A percentile compares a stretch with the other conserved stretches of the same genome.
Conservation (phyloP, 2,329 filamentous ascomycete species). For the Botrytis hyacinthi region DNA sequence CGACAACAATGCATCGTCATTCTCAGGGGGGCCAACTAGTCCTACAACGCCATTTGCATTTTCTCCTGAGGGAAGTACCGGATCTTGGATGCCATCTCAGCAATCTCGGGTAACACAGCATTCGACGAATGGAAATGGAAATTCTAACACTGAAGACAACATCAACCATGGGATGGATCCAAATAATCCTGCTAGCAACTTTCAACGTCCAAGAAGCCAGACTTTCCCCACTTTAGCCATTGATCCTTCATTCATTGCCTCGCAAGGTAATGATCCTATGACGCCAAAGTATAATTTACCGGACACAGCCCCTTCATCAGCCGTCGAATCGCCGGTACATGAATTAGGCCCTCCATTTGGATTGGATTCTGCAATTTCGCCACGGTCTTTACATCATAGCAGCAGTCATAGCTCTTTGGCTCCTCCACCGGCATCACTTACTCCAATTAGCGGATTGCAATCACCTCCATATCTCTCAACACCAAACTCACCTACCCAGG, state of each 20-base stretch:
- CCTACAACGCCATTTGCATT: conserved; percentile 73
- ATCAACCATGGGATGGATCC: conserved; percentile 13
- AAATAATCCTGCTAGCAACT: conserved; percentile 40
- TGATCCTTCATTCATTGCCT: conserved; percentile 52
- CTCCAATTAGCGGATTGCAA: conserved; percentile 39
- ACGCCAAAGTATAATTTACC: conserved; percentile 51
- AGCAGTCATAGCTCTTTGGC: conserved; percentile 51
- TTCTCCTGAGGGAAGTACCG: conserved; percentile 69
- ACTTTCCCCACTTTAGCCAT: conserved; percentile 75
- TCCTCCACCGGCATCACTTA: conserved; percentile 42
- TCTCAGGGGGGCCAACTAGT: conserved; percentile 69
- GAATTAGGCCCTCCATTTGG: conserved; percentile 43
- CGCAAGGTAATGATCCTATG: conserved; percentile 50
- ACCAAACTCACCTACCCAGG: conserved; percentile 69
- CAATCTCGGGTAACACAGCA: conserved; percentile 48
- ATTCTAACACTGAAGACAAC: conserved; percentile 9
- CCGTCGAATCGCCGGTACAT: conserved; percentile 51
- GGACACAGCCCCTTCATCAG: conserved; percentile 42
- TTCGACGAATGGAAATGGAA: neutral
- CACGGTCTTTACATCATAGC: conserved; percentile 49
- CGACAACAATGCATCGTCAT: conserved; percentile 62
- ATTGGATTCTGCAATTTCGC: conserved; percentile 42
- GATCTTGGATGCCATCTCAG: conserved; percentile 60
- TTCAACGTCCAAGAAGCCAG: conserved; percentile 79
- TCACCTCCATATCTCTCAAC: conserved; percentile 53